phyloP scores from a whole-genome alignment of 345 rosid genomes.

The Turnera subulata region DNA sequence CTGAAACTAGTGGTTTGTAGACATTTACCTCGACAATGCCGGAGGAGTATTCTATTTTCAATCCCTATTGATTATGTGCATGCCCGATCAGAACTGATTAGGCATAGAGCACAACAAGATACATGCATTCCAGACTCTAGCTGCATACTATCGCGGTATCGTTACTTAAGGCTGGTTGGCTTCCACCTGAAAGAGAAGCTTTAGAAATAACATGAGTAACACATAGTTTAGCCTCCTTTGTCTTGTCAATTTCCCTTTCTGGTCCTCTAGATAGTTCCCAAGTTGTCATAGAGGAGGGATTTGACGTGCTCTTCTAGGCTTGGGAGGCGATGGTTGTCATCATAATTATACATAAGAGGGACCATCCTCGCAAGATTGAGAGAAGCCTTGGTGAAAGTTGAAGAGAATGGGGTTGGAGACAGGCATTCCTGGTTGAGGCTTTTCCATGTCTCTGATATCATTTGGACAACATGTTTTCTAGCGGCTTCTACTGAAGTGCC shows the following conservation, averaged over 20 bases:
- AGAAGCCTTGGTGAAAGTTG: slow-evolving; percentile 30
- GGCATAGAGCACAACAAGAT: neutral
- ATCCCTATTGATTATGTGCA: too few species aligned
- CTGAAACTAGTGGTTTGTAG: too few species aligned
- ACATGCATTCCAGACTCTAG: neutral
- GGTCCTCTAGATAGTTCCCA: too few species aligned
- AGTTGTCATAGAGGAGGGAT: slow-evolving; percentile 12
- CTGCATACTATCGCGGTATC: too few species aligned
- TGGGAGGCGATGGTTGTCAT: slow-evolving; percentile 38
- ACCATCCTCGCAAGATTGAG: slow-evolving; percentile 49
- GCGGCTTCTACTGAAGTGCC: slow-evolving; percentile 27
- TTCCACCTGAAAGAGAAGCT: too few species aligned
- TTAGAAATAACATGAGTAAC: neutral
- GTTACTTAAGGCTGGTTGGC: too few species aligned
- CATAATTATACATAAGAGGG: slow-evolving; percentile 52
- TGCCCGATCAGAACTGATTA: too few species aligned
- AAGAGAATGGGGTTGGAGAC: slow-evolving; percentile 29
- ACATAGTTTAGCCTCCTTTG: neutral
- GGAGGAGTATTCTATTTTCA: too few species aligned
- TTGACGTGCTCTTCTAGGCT: slow-evolving; percentile 32
- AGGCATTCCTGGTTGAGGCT: slow-evolving; percentile 40
- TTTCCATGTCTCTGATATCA: slow-evolving; percentile 51
- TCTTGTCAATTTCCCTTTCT: too few species aligned
- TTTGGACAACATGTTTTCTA: slow-evolving; percentile 18
- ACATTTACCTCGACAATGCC: neutral